Base-by-base conservation (phyloP, 1,284 basidiomycete genomes). In the Pyrrhoderma noxium region DNA sequence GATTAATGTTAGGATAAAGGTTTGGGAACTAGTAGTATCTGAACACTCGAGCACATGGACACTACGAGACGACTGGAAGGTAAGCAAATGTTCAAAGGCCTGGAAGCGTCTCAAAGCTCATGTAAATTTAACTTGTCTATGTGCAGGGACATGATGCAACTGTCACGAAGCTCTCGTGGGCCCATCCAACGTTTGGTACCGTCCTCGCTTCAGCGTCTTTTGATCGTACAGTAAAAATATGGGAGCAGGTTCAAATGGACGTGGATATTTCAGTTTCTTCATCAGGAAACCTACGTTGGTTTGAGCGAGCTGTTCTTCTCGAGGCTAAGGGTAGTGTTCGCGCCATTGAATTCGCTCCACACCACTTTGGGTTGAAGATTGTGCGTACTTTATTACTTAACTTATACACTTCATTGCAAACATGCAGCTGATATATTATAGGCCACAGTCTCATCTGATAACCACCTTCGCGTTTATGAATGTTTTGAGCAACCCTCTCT, bases 101-200 rank as follows among this genome's bases (percentile, higher is more conserved):
- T n/a, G n/a, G n/a, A n/a, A n/a, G n/a, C n/a, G n/a, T n/a, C n/a
- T n/a, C n/a, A n/a, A n/a, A n/a, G n/a, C n/a, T n/a, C n/a, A n/a
- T n/a, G n/a, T n/a, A n/a, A n/a, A n/a, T n/a, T n/a, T n/a, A n/a
- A n/a, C n/a, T n/a, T n/a, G n/a, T n/a, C n/a, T n/a, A n/a, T n/a
- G n/a, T n/a, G n/a, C n/a, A n/a, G n/a, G n/a, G n/a, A n/a, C 92
- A 94, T 65, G 90, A 93, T 60, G 91, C 91, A 8, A 80, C 91
- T 0, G 74, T 93, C 37, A 79, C 89, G 7, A 83, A 79, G 64
- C 61, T 94, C n/a, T 79, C 78, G 50, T 95, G 91, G 85, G 89
- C 89, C 1, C 90, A 93, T 62, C 91, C 93, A 4, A 82, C 93
- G 64, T 92, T 91, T 57, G 92, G 91, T 8, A 79, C 81, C 1